Percentiles rank a stretch among this genome's conserved stretches.
Conservation (phyloP, 2,329 filamentous ascomycete genomes). For the Hypoxylon sp. region DNA sequence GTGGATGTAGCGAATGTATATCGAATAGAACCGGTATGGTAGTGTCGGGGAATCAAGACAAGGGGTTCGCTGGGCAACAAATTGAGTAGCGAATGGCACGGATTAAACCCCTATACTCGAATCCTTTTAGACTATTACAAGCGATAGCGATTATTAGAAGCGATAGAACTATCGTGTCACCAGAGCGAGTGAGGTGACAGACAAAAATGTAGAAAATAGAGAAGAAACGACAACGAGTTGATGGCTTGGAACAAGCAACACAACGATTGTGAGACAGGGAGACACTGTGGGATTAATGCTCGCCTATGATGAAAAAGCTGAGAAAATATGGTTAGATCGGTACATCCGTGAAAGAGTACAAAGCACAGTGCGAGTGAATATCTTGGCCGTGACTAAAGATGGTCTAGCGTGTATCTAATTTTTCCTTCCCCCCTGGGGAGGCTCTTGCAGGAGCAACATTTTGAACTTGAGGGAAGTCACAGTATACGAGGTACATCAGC, state of each 20-base stretch:
- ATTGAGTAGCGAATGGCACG: constrained; percentile 39
- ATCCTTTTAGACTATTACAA: constrained; percentile 41
- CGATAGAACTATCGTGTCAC: constrained; percentile 60
- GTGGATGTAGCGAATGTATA: constrained; percentile 37
- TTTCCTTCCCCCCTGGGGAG: constrained; percentile 40
- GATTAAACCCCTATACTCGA: constrained; percentile 22
- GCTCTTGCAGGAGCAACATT: constrained; percentile 32
- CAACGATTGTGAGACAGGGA: constrained; percentile 41
- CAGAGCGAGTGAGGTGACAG: constrained; percentile 72
- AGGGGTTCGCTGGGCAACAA: constrained; percentile 35
- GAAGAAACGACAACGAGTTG: constrained; percentile 37
- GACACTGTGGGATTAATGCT: constrained; percentile 32
- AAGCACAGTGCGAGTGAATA: constrained; percentile 34
- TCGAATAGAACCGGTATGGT: constrained; percentile 29
- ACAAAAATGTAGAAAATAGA: constrained; percentile 47
- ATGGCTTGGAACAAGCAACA: constrained; percentile 29
- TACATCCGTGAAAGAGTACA: constrained; percentile 33
- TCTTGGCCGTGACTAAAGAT: constrained; percentile 22
- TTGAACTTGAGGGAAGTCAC: constrained; percentile 1
- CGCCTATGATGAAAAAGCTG: constrained; percentile 36
- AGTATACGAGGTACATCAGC: constrained; percentile 20
- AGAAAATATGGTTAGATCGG: constrained; percentile 41
- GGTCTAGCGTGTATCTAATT: constrained; percentile 44
- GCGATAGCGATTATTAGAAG: constrained; percentile 51
- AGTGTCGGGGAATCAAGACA: constrained; percentile 21